Percentiles rank a stretch among this genome's conserved stretches.
Conservation (phyloP, 768 basidiomycete species). For the Jaapia argillacea region DNA sequence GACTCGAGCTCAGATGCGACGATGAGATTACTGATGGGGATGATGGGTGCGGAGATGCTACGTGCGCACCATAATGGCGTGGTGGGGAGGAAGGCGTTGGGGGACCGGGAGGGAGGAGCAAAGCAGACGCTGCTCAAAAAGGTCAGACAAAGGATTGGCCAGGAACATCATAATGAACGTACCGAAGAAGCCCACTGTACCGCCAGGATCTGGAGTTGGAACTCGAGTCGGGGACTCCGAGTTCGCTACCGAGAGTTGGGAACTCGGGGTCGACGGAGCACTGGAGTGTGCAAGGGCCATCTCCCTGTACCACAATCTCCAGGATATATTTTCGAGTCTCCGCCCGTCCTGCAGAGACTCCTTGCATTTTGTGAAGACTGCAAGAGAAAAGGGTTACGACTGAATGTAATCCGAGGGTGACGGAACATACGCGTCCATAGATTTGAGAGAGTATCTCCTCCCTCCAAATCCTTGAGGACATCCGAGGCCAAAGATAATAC, state of each 20-base stretch:
- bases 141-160: too few species aligned
- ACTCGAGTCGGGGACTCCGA: too few species aligned
- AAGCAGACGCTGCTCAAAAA: too few species aligned
- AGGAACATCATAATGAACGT: neutral
- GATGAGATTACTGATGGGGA: neutral
- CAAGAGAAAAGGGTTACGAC: slow-evolving; percentile 4
- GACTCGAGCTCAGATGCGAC: neutral
- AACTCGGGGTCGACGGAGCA: slow-evolving; percentile 17
- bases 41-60: slow-evolving; percentile 1
- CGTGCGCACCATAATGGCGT: neutral
- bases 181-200: slow-evolving; percentile 16
- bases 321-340: slow-evolving; percentile 79
- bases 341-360: slow-evolving; percentile 70
- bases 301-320: slow-evolving; percentile 76
- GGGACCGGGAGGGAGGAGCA: neutral
- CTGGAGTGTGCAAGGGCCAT: slow-evolving; percentile 29
- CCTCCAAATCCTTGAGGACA: slow-evolving; percentile 58
- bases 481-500: slow-evolving; percentile 59
- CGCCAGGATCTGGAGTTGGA: slow-evolving; percentile 14
- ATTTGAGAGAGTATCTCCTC: slow-evolving; percentile 51
- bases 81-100: neutral
- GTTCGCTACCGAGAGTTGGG: too few species aligned
- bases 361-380: slow-evolving; percentile 84
- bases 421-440: slow-evolving; percentile 56
- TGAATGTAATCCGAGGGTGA: slow-evolving; percentile 5